Percentiles rank a stretch among this genome's conserved stretches.
Conservation (phyloP, 805 yeast genomes). For the Yarrowia hollandica region DNA sequence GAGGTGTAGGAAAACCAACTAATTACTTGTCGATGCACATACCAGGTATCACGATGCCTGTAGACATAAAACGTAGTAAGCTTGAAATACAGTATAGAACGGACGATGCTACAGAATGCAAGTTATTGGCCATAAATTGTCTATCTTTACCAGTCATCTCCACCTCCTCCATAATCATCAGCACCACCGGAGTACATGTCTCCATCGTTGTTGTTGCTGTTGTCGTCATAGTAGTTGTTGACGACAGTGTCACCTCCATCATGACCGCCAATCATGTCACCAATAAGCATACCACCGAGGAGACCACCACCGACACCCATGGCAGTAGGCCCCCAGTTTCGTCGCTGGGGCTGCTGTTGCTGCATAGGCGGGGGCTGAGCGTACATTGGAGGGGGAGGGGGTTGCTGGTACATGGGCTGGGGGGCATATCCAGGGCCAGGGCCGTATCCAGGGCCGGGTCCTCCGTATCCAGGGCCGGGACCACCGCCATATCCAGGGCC, state of each 20-base stretch:
- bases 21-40: too few relatives aligned
- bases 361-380: conserved; percentile 38
- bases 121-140: background rate
- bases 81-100: too few relatives aligned
- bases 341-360: conserved; percentile 42
- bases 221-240: conserved; percentile 44
- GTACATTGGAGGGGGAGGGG: conserved; percentile 36
- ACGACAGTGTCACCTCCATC: conserved; percentile 40
- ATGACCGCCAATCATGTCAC: conserved; percentile 52
- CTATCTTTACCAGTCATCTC: conserved; percentile 15
- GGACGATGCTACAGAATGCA: background rate
- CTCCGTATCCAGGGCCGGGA: conserved; percentile 31
- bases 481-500: conserved; percentile 33
- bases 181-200: conserved; percentile 38
- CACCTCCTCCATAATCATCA: conserved; percentile 46
- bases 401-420: conserved; percentile 39
- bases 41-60: too few relatives aligned
- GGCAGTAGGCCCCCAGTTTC: conserved; percentile 45
- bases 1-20: background rate
- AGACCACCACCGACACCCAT: conserved; percentile 59
- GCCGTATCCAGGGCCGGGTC: conserved; percentile 20
- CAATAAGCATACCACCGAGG: conserved; percentile 59
- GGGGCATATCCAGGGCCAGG: conserved; percentile 35
- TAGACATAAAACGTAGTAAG: too few relatives aligned
- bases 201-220: conserved; percentile 36